phyloP scores from a whole-genome alignment of 805 yeast species.

The Barnettozyma sp. region DNA sequence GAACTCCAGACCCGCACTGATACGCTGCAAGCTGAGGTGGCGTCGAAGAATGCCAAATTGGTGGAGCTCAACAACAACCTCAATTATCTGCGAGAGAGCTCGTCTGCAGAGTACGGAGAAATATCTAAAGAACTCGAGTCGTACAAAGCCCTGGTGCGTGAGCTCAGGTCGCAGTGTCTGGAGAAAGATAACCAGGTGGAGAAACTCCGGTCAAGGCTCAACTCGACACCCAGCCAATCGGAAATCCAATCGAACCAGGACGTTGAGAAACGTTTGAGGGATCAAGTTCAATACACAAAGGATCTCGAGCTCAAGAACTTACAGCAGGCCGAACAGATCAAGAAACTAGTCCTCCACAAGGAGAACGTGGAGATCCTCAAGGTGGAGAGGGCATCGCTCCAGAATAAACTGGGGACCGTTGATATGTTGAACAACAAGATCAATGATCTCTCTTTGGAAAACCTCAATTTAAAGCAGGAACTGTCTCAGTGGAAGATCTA shows the following conservation, averaged over 20 bases:
- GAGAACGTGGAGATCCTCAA: slow-evolving; percentile 43
- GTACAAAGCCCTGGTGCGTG: neutral
- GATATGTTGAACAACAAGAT: slow-evolving; percentile 39
- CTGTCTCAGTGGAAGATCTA: slow-evolving; percentile 41
- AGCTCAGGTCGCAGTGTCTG: neutral
- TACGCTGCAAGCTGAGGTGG: slow-evolving; percentile 6
- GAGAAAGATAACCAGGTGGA: slow-evolving; percentile 25
- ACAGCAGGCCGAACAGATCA: slow-evolving; percentile 45
- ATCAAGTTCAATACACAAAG: slow-evolving; percentile 39
- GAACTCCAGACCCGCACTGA: slow-evolving; percentile 7
- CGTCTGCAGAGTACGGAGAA: neutral
- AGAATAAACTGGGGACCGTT: slow-evolving; percentile 31
- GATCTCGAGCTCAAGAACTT: slow-evolving; percentile 47
- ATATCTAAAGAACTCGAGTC: neutral
- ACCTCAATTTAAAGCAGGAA: slow-evolving; percentile 40
- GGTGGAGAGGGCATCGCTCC: slow-evolving; percentile 44
- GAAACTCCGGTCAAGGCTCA: slow-evolving; percentile 27
- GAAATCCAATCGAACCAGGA: slow-evolving; percentile 29
- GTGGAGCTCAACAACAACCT: slow-evolving; percentile 1
- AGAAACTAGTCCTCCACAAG: slow-evolving; percentile 40
- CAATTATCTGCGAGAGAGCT: neutral
- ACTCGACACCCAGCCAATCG: slow-evolving; percentile 33
- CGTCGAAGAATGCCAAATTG: slow-evolving; percentile 6
- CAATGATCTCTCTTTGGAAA: slow-evolving; percentile 44
- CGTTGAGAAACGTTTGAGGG: slow-evolving; percentile 28